A percentile compares a stretch with the other conserved stretches of the same genome.
Evolutionary conservation across 176 grass and related monocot species (phyloP).

Genomic region (Phyllostachys edulis): DNA sequence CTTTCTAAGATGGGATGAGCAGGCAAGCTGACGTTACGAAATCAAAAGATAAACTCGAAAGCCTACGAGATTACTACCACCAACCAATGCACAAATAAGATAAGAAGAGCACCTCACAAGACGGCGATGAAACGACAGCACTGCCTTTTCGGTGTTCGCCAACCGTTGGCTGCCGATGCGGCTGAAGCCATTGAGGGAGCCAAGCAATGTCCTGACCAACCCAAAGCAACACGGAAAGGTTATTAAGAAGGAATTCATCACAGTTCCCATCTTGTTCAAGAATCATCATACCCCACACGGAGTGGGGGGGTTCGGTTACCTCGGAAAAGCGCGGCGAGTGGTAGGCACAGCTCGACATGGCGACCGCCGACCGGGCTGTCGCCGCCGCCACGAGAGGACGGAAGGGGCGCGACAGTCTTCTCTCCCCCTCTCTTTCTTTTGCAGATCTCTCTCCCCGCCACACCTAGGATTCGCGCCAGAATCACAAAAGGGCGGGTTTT

Average conservation of each 20-base stretch:
- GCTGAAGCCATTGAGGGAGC: slow-evolving; percentile 91
- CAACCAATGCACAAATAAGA: background rate
- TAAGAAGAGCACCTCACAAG: slow-evolving; percentile 40
- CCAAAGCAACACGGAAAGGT: background rate
- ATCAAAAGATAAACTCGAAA: background rate
- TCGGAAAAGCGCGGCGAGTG: slow-evolving; percentile 85
- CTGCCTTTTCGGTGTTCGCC: slow-evolving; percentile 6
- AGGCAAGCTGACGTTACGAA: background rate
- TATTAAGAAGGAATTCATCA: background rate
- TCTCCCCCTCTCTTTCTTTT: background rate
- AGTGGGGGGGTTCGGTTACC: slow-evolving; percentile 30
- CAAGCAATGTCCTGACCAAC: slow-evolving; percentile 56
- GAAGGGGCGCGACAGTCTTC: background rate
- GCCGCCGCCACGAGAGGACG: slow-evolving; percentile 28
- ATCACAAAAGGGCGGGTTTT: background rate
- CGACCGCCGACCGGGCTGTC: background rate
- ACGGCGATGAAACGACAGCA: slow-evolving; percentile 34
- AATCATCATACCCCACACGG: background rate
- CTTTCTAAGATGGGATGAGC: background rate
- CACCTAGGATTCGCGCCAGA: background rate
- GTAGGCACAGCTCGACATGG: slow-evolving; percentile 62
- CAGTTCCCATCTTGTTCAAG: background rate
- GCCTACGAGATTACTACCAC: background rate
- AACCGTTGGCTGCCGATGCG: slow-evolving; percentile 29
- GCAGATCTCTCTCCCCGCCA: background rate